phyloP scores from a whole-genome alignment of 768 basidiomycete genomes.

The Gautieria morchelliformis region DNA sequence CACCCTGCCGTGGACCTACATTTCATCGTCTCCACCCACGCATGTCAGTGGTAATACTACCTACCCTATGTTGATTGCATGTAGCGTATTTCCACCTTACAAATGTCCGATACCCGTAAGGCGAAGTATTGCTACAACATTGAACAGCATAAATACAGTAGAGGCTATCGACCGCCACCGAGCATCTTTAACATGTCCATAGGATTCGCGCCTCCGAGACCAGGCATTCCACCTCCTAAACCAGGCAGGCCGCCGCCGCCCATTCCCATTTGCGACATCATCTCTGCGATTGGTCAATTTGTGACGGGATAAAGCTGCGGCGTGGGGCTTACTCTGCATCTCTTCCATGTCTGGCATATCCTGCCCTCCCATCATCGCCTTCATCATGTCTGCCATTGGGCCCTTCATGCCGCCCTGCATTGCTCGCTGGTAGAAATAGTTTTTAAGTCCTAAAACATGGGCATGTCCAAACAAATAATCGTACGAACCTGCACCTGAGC shows the following conservation, averaged over 20 bases:
- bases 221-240: slow-evolving; percentile 46
- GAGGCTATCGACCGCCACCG: slow-evolving; percentile 10
- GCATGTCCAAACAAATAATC: neutral
- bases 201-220: slow-evolving; percentile 41
- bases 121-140: neutral
- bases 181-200: slow-evolving; percentile 20
- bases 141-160: neutral
- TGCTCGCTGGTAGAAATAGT: slow-evolving; percentile 46
- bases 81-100: neutral
- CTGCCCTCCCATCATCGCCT: slow-evolving; percentile 92
- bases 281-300: slow-evolving; percentile 36
- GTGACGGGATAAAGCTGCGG: neutral
- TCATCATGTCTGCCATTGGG: slow-evolving; percentile 97
- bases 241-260: slow-evolving; percentile 33
- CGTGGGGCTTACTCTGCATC: slow-evolving; percentile 69
- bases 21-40: neutral
- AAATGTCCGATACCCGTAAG: neutral
- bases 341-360: slow-evolving; percentile 90
- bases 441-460: neutral
- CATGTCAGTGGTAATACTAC: neutral
- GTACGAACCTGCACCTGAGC: slow-evolving; percentile 80
- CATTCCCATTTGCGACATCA: slow-evolving; percentile 84
- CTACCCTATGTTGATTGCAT: neutral
- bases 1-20: neutral
- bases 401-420: slow-evolving; percentile 91